A percentile compares a stretch with the other conserved stretches of the same genome.
These are phyloP conservation scores for Brachypodium distachyon DNA, from an alignment of 202 grass and related monocot genomes.

Conservation along the genomic window DNA sequence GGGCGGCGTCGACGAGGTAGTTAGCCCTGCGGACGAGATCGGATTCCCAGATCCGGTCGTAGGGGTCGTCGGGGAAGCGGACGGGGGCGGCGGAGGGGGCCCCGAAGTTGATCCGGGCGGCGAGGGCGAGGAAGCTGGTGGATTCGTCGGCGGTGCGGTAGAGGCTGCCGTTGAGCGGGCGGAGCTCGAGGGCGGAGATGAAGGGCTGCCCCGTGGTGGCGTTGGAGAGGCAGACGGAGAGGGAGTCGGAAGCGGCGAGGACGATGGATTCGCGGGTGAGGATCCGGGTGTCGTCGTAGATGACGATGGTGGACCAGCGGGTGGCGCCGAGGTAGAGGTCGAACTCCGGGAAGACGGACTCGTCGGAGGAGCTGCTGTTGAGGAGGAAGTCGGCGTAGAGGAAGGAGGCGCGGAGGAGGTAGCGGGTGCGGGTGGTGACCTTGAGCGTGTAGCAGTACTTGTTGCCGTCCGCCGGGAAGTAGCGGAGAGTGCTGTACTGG, in stretches of 20 bases:
- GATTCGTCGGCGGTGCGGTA: constrained; percentile 59
- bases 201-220: constrained; percentile 58
- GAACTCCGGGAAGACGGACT: constrained; percentile 72
- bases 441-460: constrained; percentile 72
- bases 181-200: constrained; percentile 72
- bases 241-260: constrained; percentile 20
- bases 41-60: constrained; percentile 89
- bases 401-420: constrained; percentile 60
- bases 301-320: constrained; percentile 61
- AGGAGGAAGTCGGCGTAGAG: constrained; percentile 65
- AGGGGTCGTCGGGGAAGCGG: constrained; percentile 53
- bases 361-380: too few relatives aligned
- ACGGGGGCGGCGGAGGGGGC: constrained; percentile 49
- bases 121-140: constrained; percentile 39
- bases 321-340: constrained; percentile 62
- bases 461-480: constrained; percentile 41
- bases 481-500: constrained; percentile 46
- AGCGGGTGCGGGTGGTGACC: constrained; percentile 42
- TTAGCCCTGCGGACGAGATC: constrained; percentile 63
- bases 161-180: constrained; percentile 56
- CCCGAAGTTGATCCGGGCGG: constrained; percentile 77
- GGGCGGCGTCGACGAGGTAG: constrained; percentile 74
- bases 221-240: constrained; percentile 62
- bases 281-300: constrained; percentile 46
- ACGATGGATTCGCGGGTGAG: constrained; percentile 46